phyloP scores from a whole-genome alignment of 1,284 basidiomycete species.

The Ceratobasidium sp. region DNA sequence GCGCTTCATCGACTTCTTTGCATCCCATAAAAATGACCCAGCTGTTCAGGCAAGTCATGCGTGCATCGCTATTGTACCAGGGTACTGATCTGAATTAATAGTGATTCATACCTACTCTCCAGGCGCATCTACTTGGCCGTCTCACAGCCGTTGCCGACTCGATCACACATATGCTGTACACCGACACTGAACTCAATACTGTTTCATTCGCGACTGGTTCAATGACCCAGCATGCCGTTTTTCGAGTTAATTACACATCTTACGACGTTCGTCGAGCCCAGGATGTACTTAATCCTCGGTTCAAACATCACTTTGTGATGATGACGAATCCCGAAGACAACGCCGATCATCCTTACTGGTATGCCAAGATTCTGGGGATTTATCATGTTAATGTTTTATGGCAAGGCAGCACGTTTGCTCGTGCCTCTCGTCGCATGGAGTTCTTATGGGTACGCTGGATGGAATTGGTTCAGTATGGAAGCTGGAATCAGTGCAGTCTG shows the following conservation, averaged over 20 bases:
- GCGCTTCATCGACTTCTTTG: not conserved
- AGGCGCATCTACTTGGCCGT: too few species aligned
- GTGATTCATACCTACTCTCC: too few species aligned
- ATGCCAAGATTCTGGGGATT: conserved; percentile 46
- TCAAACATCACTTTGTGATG: conserved; percentile 5
- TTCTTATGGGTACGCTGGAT: conserved; percentile 53
- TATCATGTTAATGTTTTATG: conserved; percentile 35
- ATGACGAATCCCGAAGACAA: not conserved
- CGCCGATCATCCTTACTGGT: conserved; percentile 42
- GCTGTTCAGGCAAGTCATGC: not conserved
- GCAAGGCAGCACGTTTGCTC: not conserved
- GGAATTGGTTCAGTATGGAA: not conserved
- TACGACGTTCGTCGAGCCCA: conserved; percentile 25
- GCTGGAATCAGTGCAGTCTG: not conserved
- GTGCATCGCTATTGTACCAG: too few species aligned
- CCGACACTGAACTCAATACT: not conserved
- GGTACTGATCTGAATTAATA: too few species aligned
- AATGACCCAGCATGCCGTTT: conserved; percentile 2
- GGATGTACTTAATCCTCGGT: conserved; percentile 15
- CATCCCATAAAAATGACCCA: not conserved
- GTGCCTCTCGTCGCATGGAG: conserved; percentile 43
- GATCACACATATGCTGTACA: not conserved
- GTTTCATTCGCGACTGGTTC: not conserved
- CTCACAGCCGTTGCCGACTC: not conserved
- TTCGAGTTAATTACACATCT: conserved; percentile 10